phyloP scores from a whole-genome alignment of 352 stramenopile genomes.

The Phytophthora fragariaefolia region DNA sequence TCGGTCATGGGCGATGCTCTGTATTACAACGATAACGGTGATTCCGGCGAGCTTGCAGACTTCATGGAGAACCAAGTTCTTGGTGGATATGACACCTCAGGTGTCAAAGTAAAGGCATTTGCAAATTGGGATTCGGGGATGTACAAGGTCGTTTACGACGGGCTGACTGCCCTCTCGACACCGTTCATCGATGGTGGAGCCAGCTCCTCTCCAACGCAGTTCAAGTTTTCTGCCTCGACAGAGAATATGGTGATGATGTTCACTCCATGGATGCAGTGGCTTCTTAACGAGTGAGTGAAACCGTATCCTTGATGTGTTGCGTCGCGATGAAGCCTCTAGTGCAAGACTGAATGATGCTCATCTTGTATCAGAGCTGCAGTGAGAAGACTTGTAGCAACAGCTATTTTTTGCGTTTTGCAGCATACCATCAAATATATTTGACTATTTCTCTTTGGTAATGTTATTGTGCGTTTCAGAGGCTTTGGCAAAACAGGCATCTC shows the following conservation, averaged over 20 bases:
- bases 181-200: constrained; percentile 3
- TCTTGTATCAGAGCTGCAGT: neutral
- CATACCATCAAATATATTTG: neutral
- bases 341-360: neutral
- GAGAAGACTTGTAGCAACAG: neutral
- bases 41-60: constrained; percentile 3
- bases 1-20: neutral
- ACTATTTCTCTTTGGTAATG: too few relatives aligned
- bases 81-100: constrained; percentile 13
- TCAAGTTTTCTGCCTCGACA: constrained; percentile 2
- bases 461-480: too few relatives aligned
- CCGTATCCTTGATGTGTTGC: neutral
- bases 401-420: neutral
- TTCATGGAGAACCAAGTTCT: constrained; percentile 26
- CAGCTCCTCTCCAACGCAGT: neutral
- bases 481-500: too few relatives aligned
- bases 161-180: neutral
- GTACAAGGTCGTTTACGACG: constrained; percentile 18
- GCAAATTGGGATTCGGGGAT: neutral
- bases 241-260: neutral
- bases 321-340: neutral
- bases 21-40: constrained; percentile 19
- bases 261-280: neutral
- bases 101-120: neutral
- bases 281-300: neutral